Evolutionary conservation across 306 rosid genomes (phyloP), one percentile per base, ranked within the genome.

Genomic region (Mucuna pruriens): DNA sequence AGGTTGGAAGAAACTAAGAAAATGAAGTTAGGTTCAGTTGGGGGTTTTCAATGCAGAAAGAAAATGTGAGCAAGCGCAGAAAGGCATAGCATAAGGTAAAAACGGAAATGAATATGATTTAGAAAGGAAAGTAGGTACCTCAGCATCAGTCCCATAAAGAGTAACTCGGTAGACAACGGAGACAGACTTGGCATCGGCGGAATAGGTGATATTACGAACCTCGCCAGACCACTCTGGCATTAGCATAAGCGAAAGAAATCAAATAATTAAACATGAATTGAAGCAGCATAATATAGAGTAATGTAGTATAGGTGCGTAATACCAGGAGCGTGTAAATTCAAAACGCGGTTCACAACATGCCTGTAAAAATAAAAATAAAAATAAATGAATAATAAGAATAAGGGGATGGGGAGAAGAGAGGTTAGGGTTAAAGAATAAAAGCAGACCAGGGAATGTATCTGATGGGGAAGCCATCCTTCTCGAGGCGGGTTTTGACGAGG

Each of bases 151-250:
- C 63, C 95, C 98, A 54, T 90, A 94, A 72, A 94, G 91, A 1
- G 98, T 94, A 69, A 94, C 97, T 10, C 95, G 95, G 70, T 94
- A 94, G 61, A 89, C 94, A 39, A 94, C 95, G 33, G 94, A 89
- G 33, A 94, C 97, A 76, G 95, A 86, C 75, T 91, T 90, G 82
- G 85, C 89, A 75, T 91, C 94, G 19, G 88, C 75, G 2, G 97
- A 82, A 68, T 94, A 91, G 39, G 74, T 76, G 81, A 94, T 85
- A 77, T 86, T 90, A 40, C 94, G 83, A 68, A 91, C 89, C 82
- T 94, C 97, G 26, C 98, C 97, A 26, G 98, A 94, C 97, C 97
- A 94, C 83, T 94, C 98, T 93, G 86, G 0, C 66, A 72, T n/a
- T 89, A 85, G 0, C 62, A 55, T 5, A 68, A 72, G 58, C 10